A percentile compares a stretch with the other conserved stretches of the same genome.
These are phyloP conservation scores for Acephala macrosclerotiorum DNA, from an alignment of 2,329 filamentous ascomycete genomes.

Conservation along the genomic window DNA sequence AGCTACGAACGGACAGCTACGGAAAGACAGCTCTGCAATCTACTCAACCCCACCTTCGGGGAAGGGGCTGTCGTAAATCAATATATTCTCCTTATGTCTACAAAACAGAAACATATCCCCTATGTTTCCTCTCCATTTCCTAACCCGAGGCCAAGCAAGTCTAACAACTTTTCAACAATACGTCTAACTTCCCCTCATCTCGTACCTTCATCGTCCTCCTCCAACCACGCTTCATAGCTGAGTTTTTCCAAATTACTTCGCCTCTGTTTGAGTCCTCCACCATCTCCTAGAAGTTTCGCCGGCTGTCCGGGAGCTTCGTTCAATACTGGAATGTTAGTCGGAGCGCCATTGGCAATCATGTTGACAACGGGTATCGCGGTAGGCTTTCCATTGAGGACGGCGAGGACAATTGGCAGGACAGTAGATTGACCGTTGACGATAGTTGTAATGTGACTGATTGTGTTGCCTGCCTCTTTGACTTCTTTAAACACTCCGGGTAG, in stretches of 20 bases:
- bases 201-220: neutral
- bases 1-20: too few relatives aligned
- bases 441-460: slow-evolving; percentile 16
- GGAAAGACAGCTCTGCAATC: too few relatives aligned
- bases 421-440: slow-evolving; percentile 14
- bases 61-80: slow-evolving; percentile 4
- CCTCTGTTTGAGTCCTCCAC: neutral
- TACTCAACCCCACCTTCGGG: too few relatives aligned
- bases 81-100: slow-evolving; percentile 5
- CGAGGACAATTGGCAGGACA: slow-evolving; percentile 13
- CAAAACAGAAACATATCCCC: slow-evolving; percentile 3
- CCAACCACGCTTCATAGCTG: neutral
- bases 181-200: neutral
- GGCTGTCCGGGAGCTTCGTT: slow-evolving; percentile 4
- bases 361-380: slow-evolving; percentile 19
- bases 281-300: neutral
- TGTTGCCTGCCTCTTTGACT: slow-evolving; percentile 9
- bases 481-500: neutral
- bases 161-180: slow-evolving; percentile 2
- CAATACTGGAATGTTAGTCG: slow-evolving; percentile 18
- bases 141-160: neutral
- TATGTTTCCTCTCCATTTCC: neutral
- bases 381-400: slow-evolving; percentile 14
- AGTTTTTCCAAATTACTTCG: neutral
- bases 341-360: slow-evolving; percentile 13